Evolutionary conservation across 2,329 filamentous ascomycete species (phyloP), one percentile per base, ranked within the genome.

Genomic region (Aspergillus unguis): DNA sequence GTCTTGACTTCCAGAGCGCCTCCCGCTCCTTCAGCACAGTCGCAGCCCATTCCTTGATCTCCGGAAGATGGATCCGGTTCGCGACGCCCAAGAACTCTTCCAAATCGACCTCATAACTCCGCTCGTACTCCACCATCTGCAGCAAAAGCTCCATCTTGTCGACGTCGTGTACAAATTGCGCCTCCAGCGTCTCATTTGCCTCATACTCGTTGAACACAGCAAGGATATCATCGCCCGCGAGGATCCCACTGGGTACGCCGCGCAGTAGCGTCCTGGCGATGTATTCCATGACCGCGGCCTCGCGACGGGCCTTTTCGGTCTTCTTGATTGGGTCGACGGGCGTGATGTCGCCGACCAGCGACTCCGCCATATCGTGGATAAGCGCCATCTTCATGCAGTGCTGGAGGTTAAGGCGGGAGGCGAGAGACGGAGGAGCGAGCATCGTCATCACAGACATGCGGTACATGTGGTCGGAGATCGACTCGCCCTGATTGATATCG

Each of bases 391-490:
- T 90, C 64, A 90, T 92, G 78, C 94, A 99, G 62, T 85, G 86
- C 27, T 81, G 74, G 36, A 96, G 80, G 68, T 97, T 87, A 65
- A 97, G 79, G 36, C 81, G 82, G 0, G 83, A 74, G 2, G 85
- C 80, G 8, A 96, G 82, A 1, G 86, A 75, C 0, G 88, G 80
- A 1, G 94, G 92, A 2, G 90, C 91, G 59, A 96, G 83, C 85
- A 99, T 89, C 58, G 90, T 91, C 71, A 99, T 90, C 62, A 99
- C 83, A 45, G 92, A 90, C 94, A 99, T 99, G 75, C 94, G 91
- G 75, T 97, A 99, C 94, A 99, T 99, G 80, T 99, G 94, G 76
- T 99, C 94, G 49, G 90, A 83, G 67, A 99, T 96, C 2, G 90
- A 95, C 73, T 99, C 94, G 69, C 90, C 88, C 53, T 61, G 59